These are phyloP conservation scores for Hygrocybe punicea DNA, from an alignment of 768 basidiomycete species.

Conservation along the genomic window DNA sequence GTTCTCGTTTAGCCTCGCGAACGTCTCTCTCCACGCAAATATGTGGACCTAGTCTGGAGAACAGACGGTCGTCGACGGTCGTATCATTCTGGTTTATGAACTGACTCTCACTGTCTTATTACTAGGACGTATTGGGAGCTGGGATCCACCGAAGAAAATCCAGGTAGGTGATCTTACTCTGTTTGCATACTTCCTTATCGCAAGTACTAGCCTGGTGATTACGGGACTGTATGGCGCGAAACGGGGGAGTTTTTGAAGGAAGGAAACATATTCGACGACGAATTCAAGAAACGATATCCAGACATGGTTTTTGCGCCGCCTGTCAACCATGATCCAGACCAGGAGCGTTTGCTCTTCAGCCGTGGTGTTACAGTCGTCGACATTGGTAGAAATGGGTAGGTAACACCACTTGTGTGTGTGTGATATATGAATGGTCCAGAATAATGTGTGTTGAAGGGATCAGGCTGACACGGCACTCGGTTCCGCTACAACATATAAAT, in stretches of 20 bases:
- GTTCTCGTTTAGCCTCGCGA: background rate
- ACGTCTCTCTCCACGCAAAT: background rate
- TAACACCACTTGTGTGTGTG: background rate
- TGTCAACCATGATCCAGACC: background rate
- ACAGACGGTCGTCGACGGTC: background rate
- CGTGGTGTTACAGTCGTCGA: background rate
- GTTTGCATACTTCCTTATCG: background rate
- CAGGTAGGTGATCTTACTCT: background rate
- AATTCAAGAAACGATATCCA: background rate
- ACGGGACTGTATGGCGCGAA: background rate
- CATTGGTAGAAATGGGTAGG: background rate
- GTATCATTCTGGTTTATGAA: background rate
- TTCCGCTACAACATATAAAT: background rate
- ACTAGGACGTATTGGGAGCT: background rate
- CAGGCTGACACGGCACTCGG: background rate
- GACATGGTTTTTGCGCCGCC: background rate
- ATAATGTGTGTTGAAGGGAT: background rate
- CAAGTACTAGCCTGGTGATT: background rate
- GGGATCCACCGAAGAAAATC: background rate
- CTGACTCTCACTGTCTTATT: background rate
- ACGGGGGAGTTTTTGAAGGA: background rate
- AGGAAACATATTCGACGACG: background rate
- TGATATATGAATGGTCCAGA: background rate
- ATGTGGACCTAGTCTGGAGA: background rate
- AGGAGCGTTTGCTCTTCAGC: background rate